These are phyloP conservation scores for Xylariaceae sp. DNA, from an alignment of 2,329 filamentous ascomycete genomes.

Conservation along the genomic window DNA sequence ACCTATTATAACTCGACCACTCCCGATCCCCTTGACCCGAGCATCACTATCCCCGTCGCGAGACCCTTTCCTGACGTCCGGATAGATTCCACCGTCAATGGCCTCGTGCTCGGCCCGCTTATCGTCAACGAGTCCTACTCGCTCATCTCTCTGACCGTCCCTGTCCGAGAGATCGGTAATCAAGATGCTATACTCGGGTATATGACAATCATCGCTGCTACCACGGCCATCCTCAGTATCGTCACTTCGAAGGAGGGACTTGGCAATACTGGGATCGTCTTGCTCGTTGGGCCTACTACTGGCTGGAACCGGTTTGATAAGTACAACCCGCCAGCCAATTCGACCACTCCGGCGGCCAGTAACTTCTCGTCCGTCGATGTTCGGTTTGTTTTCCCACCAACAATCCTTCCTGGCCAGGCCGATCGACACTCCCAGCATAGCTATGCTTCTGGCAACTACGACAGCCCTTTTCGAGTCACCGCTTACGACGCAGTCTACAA, in stretches of 20 bases:
- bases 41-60: conserved; percentile 42
- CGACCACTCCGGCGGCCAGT: conserved; percentile 34
- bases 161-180: conserved; percentile 66
- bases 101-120: conserved; percentile 73
- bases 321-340: conserved; percentile 43
- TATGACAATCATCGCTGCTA: conserved; percentile 74
- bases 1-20: conserved; percentile 53
- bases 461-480: conserved; percentile 53
- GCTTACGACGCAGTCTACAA: conserved; percentile 60
- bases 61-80: conserved; percentile 47
- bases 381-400: conserved; percentile 59
- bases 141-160: conserved; percentile 75
- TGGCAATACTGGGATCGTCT: conserved; percentile 63
- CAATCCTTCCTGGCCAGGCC: conserved; percentile 32
- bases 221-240: conserved; percentile 59
- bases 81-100: conserved; percentile 45
- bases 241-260: conserved; percentile 65
- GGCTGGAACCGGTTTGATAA: conserved; percentile 61
- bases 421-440: conserved; percentile 49
- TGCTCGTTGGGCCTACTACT: conserved; percentile 66
- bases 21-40: conserved; percentile 38
- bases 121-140: conserved; percentile 69
- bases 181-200: conserved; percentile 69
- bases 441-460: conserved; percentile 38
- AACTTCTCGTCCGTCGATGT: conserved; percentile 45